Base-by-base conservation (phyloP, 768 basidiomycete species). In the Pleurotus djamor region DNA sequence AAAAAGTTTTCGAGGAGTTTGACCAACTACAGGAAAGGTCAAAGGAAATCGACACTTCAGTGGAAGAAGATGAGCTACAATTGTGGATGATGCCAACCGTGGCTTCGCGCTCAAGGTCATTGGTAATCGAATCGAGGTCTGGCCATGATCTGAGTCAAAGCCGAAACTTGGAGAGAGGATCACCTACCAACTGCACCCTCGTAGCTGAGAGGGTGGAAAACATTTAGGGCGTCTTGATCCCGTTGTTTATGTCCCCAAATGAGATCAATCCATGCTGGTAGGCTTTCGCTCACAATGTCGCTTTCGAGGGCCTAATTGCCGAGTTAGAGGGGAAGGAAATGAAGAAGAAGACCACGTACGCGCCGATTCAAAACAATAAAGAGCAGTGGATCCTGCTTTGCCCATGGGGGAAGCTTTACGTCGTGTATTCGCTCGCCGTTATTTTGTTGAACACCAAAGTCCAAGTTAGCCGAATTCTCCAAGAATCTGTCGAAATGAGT, bases 61-160 rank as follows among this genome's bases (percentile, higher is more conserved):
- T 47, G 37, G 9, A 4, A 41, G 12, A 34, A 16, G 35, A 12
- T 48, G 5, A 52, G 35, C 12, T 64, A 92, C 92, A 98, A 62
- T 96, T 96, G 71, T 96, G 94, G 51, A 97, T 96, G 59, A 96
- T 96, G 1, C 94, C 94, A 16, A 96, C 91, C 5, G 93, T 94
- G 0, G 96, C 95, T 66, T 94, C 93, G 37, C 91, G 83, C 73
- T 98, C 92, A 6, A 93, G 76, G 48, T 93, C 88, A 68, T 97
- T 91, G 4, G 84, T 83, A 57, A 98, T 96, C 3, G 82, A 72
- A 68, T 97, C 96, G 21, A 98, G 74, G 70, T 97, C 95, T 91
- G 54, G 21, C 21, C 21, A 28, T 28, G 21, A 28, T 28, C 21
- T 10, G 48, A 28, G 41, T 41, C 38, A 41, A 41, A 41, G 38